These are phyloP conservation scores for Pinus taeda DNA, from an alignment of 75 land plant genomes.

Conservation along the genomic window DNA sequence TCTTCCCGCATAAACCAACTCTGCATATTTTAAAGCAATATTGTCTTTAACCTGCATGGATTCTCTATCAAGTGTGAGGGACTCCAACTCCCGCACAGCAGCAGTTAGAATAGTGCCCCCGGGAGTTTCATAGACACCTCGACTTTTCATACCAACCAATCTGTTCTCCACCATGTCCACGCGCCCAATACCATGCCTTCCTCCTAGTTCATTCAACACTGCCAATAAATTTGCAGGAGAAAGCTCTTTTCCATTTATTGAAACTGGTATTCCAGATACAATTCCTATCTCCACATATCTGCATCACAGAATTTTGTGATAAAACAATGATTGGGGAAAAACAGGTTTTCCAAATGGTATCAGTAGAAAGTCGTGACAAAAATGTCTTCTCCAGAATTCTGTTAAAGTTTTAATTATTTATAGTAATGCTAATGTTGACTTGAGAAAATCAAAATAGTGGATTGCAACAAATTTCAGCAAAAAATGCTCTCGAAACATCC, in stretches of 20 bases:
- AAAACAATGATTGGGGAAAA: neutral
- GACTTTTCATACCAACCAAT: slow-evolving; percentile 97
- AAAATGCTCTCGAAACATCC: too few relatives aligned
- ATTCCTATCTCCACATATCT: slow-evolving; percentile 91
- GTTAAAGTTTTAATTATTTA: neutral
- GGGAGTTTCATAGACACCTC: slow-evolving; percentile 99
- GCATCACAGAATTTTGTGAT: neutral
- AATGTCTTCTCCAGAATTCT: neutral
- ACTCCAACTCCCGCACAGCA: slow-evolving; percentile 86
- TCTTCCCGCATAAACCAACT: slow-evolving; percentile 94
- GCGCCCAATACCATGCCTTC: slow-evolving; percentile 94
- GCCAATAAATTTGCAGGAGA: slow-evolving; percentile 88
- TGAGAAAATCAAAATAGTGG: neutral
- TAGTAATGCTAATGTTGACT: neutral
- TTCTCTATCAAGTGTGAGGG: slow-evolving; percentile 91
- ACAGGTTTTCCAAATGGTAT: neutral
- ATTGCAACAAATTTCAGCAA: neutral
- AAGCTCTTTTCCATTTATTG: slow-evolving; percentile 67
- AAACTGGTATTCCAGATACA: slow-evolving; percentile 73
- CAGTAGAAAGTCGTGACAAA: neutral
- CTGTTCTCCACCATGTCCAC: slow-evolving; percentile 98
- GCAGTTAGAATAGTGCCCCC: slow-evolving; percentile 90
- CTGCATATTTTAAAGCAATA: slow-evolving; percentile 91
- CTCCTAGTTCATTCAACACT: slow-evolving; percentile 78
- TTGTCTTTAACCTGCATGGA: slow-evolving; percentile 84